Base-by-base conservation (phyloP, 2,329 filamentous ascomycete species). In the Pseudogymnoascus pannorum region DNA sequence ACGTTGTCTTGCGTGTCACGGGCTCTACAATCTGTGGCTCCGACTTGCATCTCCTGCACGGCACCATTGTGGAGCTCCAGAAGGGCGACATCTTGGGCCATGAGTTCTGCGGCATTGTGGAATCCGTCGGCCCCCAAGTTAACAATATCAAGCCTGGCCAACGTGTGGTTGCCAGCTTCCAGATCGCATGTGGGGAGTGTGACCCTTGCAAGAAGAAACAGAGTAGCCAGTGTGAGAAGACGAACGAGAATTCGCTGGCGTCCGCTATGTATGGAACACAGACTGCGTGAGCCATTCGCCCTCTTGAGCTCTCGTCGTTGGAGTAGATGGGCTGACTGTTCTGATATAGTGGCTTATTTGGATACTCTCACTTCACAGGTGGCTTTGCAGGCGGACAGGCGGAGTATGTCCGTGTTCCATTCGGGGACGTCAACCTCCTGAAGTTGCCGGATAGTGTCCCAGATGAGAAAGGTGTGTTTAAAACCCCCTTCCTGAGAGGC, bases 331-430 rank as follows among this genome's bases (percentile, higher is more conserved):
- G 24, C 29, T 60, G 3, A 44, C 1, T 44, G n/a, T 58, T 3
- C 4, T 48, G 11, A 29, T 54, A 31, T 31, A 54, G 48, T 16
- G 85, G 84, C 70, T 78, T 79, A 74, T 82, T 83, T 63, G 80
- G 80, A 1, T 83, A 83, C 72, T 77, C 74, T 11, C 80, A 83
- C 64, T 86, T 88, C 68, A 85, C 83, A 0, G 86, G 85, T 6
- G 86, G 86, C 2, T 88, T 86, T 69, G 84, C 85, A 20, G 86
- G 86, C 57, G 85, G 85, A 0, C 86, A 88, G 68, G 82, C 85
- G 0, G 86, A 88, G 72, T 88, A 83, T 68, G 80, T 85, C 2
- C 78, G 86, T n/a, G 84, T 87, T 11, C 85, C 86, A 1, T 83
- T 79, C 63, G 86, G 82, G 18, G 83, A 87, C 64, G 78, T 84